Evolutionary conservation across 345 rosid species (phyloP).

Genomic region (Alliaria petiolata): DNA sequence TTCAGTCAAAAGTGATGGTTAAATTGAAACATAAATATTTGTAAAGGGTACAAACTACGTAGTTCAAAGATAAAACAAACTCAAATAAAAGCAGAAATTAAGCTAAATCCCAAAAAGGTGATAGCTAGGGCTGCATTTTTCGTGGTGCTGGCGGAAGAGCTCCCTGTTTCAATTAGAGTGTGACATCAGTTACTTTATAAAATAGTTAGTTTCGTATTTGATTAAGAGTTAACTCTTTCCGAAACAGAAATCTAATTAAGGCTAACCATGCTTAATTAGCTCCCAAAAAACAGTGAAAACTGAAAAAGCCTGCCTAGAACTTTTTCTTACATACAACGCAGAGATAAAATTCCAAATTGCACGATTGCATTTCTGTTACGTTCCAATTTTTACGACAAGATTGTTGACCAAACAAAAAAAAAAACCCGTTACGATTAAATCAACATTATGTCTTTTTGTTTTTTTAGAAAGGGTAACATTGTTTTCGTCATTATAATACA

Average conservation of each 20-base stretch:
- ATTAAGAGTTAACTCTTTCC: no score
- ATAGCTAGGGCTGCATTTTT: neutral
- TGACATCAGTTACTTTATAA: neutral
- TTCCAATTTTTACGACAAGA: neutral
- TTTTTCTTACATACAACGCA: no score
- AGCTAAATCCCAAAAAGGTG: conserved; percentile 9
- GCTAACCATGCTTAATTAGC: no score
- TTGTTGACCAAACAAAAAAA: no score
- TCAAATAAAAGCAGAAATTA: conserved; percentile 3
- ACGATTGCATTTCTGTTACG: neutral
- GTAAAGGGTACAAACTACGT: neutral
- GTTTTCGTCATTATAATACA: no score
- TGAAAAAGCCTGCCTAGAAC: no score
- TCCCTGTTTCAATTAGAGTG: conserved; percentile 20
- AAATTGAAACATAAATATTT: neutral
- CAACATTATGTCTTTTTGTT: no score
- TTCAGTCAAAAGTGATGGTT: neutral
- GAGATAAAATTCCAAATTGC: no score
- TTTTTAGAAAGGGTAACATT: neutral
- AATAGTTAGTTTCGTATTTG: neutral
- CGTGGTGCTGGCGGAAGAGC: neutral
- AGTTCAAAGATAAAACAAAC: neutral
- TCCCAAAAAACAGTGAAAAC: no score
- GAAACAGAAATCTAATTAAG: no score
- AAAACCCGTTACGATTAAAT: no score